Base-by-base conservation (phyloP, 1,284 basidiomycete species). In the Leccinum angustisporum region DNA sequence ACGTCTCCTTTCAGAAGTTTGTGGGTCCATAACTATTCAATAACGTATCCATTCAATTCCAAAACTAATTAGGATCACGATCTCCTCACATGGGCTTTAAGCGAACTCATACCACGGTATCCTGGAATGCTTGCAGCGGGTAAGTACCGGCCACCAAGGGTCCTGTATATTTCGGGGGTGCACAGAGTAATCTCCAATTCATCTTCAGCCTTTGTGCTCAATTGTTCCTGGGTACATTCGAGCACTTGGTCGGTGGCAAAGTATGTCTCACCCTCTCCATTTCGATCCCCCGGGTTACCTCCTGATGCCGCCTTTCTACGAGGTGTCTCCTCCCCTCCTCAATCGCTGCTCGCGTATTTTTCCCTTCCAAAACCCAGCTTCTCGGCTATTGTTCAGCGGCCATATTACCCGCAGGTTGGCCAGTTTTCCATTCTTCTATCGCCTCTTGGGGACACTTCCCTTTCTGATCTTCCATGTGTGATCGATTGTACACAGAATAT, bases 151-250 rank as follows among this genome's bases (percentile, higher is more conserved):
- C 9, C 27, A 53, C 50, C 54, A 58, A 36, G 13, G n/a, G 4
- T 54, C 43, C 34, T 3, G 51, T 60, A 34, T 48, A 18, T 57
- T 36, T 40, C 30, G 18, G 25, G 8, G 25, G 48, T 50, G 21
- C 63, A 25, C 57, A 40, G 61, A 21, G 6, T 51, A 25, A 58
- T 30, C 31, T 53, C 46, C 54, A 38, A 38, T 13, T 16, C 36
- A 43, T 14, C 5, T 59, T 59, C 73, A 85, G 90, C 90, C 31
- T 91, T 91, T 70, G 77, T 94, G 56, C 78, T 94, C 40, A 93
- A 95, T 75, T 92, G 90, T 70, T 88, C 89, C 9, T 95, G 92
- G 92, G 77, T 87, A 16, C 89, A 94, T 74, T 82, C 86, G 1
- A 87, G 90, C 16, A 78, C 92, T 64, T 95, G 92, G 92, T 84